Conservation (phyloP, 2,329 filamentous ascomycete genomes). For the Thelonectria blattea region DNA sequence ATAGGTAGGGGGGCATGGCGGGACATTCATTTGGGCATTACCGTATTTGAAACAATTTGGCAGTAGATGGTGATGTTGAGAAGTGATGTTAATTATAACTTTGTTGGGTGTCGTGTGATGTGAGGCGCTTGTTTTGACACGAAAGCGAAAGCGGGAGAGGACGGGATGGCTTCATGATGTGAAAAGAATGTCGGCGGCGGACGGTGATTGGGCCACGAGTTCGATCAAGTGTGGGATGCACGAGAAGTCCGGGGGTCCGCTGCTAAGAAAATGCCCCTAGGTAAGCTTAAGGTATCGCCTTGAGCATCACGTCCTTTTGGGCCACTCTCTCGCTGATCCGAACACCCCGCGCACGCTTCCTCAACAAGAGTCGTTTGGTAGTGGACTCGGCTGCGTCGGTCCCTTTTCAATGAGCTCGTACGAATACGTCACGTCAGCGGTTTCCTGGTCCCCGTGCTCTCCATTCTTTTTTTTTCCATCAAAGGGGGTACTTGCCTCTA, state of each 20-base stretch:
- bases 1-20: no score
- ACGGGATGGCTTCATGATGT: conserved; percentile 4
- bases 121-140: not conserved
- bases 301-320: no score
- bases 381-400: not conserved
- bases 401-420: not conserved
- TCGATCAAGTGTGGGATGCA: conserved; percentile 10
- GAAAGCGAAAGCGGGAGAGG: not conserved
- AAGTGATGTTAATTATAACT: not conserved
- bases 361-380: not conserved
- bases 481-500: not conserved
- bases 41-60: not conserved
- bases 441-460: not conserved
- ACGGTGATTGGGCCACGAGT: conserved; percentile 25
- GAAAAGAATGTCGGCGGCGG: conserved; percentile 27
- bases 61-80: not conserved
- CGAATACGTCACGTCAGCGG: no score
- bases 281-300: not conserved
- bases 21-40: not conserved
- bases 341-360: not conserved
- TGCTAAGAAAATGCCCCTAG: not conserved
- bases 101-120: not conserved
- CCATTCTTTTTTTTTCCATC: not conserved
- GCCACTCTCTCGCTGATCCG: not conserved
- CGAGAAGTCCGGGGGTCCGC: conserved; percentile 12